Conservation (phyloP, 805 yeast species). For the Yarrowia phangngaensis region DNA sequence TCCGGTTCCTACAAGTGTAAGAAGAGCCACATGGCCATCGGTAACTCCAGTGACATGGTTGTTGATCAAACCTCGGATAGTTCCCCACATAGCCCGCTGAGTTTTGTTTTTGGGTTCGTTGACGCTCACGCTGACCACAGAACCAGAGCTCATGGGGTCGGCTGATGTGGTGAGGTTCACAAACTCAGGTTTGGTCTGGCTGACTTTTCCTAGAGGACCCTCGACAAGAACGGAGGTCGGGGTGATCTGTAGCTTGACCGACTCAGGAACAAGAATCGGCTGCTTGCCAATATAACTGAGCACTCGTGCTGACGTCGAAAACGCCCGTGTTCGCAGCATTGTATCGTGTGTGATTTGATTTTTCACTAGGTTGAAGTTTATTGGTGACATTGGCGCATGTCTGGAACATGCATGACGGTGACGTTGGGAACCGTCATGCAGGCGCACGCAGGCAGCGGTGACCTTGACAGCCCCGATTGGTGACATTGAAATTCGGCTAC, state of each 20-base stretch:
- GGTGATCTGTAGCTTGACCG: slow-evolving; percentile 13
- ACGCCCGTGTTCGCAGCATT: slow-evolving; percentile 26
- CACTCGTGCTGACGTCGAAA: slow-evolving; percentile 23
- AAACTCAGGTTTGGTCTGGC: slow-evolving; percentile 12
- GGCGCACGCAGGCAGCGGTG: too few species aligned
- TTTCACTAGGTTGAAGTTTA: too few species aligned
- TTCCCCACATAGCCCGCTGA: slow-evolving; percentile 95
- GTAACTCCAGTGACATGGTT: slow-evolving; percentile 83
- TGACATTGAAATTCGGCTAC: too few species aligned
- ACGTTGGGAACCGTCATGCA: too few species aligned
- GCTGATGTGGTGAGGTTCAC: slow-evolving; percentile 5
- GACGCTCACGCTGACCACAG: slow-evolving; percentile 47
- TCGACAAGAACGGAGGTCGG: slow-evolving; percentile 12
- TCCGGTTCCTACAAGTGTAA: slow-evolving; percentile 94
- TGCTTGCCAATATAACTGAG: slow-evolving; percentile 23
- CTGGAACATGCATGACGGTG: too few species aligned
- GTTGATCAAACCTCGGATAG: slow-evolving; percentile 70
- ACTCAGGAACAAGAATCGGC: slow-evolving; percentile 23
- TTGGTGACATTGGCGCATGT: too few species aligned
- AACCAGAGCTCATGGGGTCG: slow-evolving; percentile 7
- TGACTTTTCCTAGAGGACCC: slow-evolving; percentile 22
- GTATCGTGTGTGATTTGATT: neutral
- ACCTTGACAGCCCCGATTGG: too few species aligned
- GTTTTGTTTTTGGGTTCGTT: slow-evolving; percentile 52
- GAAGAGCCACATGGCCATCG: slow-evolving; percentile 85